phyloP scores from a whole-genome alignment of 345 rosid species.

The Aquilaria sinensis region DNA sequence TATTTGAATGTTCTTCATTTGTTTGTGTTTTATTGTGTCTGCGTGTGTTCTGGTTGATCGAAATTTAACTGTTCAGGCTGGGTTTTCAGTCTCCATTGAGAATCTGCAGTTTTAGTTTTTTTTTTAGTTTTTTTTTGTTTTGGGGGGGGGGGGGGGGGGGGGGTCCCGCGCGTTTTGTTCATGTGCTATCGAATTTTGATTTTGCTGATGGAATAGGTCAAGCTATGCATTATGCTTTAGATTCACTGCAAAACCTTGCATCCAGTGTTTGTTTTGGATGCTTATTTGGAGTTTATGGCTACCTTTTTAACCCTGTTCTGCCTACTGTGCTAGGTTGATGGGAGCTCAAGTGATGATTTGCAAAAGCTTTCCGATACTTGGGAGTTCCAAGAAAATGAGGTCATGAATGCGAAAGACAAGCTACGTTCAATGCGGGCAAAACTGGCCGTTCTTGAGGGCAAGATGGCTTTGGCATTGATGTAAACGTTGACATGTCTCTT shows the following conservation, averaged over 20 bases:
- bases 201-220: neutral
- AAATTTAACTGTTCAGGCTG: too few relatives aligned
- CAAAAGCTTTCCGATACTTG: slow-evolving; percentile 63
- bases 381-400: slow-evolving; percentile 85
- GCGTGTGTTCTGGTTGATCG: too few relatives aligned
- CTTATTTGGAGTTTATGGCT: slow-evolving; percentile 14
- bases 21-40: too few relatives aligned
- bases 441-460: slow-evolving; percentile 81
- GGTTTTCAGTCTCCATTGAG: too few relatives aligned
- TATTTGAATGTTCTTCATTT: too few relatives aligned
- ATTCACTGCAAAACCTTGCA: neutral
- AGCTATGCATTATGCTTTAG: neutral
- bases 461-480: slow-evolving; percentile 78
- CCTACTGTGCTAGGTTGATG: slow-evolving; percentile 27
- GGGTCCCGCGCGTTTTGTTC: too few relatives aligned
- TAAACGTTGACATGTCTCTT: slow-evolving; percentile 21
- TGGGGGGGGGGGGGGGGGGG: too few relatives aligned
- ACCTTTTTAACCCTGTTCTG: slow-evolving; percentile 13
- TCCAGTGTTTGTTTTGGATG: neutral
- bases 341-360: slow-evolving; percentile 28
- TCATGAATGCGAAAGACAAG: slow-evolving; percentile 56
- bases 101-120: too few relatives aligned
- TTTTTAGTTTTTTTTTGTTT: too few relatives aligned
- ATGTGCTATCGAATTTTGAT: too few relatives aligned
- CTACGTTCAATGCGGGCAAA: slow-evolving; percentile 80